Evolutionary conservation across 1,139 yeast genomes (phyloP), one percentile per base, ranked within the genome.

Genomic region (Hansenula lynferdii): DNA sequence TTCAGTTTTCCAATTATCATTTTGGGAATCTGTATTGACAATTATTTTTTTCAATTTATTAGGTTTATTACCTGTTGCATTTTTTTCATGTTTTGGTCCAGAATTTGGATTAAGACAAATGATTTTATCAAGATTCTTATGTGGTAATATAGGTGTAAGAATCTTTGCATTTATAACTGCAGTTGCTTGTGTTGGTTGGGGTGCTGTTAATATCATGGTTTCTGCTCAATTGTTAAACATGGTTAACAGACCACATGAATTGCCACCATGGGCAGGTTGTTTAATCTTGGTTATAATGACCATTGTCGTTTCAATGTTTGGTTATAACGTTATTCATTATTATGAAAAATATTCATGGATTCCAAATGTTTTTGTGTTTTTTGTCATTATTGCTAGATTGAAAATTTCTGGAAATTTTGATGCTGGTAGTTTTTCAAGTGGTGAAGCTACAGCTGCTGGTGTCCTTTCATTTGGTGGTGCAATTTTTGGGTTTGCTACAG

Each of bases 191-290:
- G 75, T 89, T 47, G 97, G 97, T 49, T 89, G 97, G 97, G 89
- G 95, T 62, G 86, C 95, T 15, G 94, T 87, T 34, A 90, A 89
- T 64, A 85, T 87, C 48, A 85, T 89, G 77, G 84, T 89, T 21
- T 80, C 94, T 26, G 95, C 96, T 19, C 95, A 86, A 60, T 69
- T 89, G 56, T 70, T 89, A 49, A 80, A 83, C 62, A 78, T 85
- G 59, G 81, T 87, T 47, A 85, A 86, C 63, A 45, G 67, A 20
- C 66, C 67, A 31, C 70, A 71, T 36, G 58, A 61, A 21, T 70
- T 85, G 45, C 97, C 97, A 31, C 83, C 94, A 31, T 85, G 95
- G 95, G 96, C 87, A 24, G 96, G 94, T 25, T 82, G 95, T 62
- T 58, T 89, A 44, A 75, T 89, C 45, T 72, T 89, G 54, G 73